Percentiles rank a stretch among this genome's conserved stretches.
Conservation (phyloP, 2,329 filamentous ascomycete genomes). For the Fusarium tricinctum region DNA sequence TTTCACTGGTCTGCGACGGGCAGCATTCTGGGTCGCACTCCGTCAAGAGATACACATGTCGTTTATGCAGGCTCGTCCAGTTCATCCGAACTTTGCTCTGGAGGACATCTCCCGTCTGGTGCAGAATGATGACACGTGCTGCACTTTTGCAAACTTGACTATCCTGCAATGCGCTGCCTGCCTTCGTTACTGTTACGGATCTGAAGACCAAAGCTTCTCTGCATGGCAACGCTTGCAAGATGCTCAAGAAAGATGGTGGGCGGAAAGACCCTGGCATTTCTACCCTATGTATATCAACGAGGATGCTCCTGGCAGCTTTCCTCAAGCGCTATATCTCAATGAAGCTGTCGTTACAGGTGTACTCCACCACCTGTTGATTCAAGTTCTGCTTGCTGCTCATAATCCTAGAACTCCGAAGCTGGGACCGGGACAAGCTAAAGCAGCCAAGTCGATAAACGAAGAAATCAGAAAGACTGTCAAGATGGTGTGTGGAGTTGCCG, state of each 20-base stretch:
- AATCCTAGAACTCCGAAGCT: conserved; percentile 48
- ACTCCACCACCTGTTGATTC: conserved; percentile 49
- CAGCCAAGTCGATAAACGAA: conserved; percentile 46
- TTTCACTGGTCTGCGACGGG: conserved; percentile 49
- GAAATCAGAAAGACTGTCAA: conserved; percentile 50
- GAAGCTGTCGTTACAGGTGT: conserved; percentile 50
- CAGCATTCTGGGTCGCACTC: conserved; percentile 51
- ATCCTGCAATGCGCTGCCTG: conserved; percentile 50
- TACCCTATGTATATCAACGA: conserved; percentile 46
- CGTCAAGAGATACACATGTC: conserved; percentile 52
- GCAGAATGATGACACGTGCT: conserved; percentile 45
- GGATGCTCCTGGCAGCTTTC: conserved; percentile 30
- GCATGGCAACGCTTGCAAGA: conserved; percentile 44
- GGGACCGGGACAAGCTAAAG: conserved; percentile 46
- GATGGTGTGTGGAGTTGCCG: conserved; percentile 50
- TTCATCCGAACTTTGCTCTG: conserved; percentile 48
- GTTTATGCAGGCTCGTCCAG: conserved; percentile 49
- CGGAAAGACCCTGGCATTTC: conserved; percentile 50
- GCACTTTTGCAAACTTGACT: conserved; percentile 47
- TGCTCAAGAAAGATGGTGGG: conserved; percentile 50
- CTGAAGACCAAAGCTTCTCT: conserved; percentile 45
- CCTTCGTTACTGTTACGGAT: conserved; percentile 50
- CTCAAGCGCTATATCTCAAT: conserved; percentile 47
- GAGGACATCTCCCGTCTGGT: conserved; percentile 43
- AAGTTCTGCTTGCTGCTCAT: conserved; percentile 49